phyloP scores from a whole-genome alignment of 345 rosid species.

The Alliaria petiolata region DNA sequence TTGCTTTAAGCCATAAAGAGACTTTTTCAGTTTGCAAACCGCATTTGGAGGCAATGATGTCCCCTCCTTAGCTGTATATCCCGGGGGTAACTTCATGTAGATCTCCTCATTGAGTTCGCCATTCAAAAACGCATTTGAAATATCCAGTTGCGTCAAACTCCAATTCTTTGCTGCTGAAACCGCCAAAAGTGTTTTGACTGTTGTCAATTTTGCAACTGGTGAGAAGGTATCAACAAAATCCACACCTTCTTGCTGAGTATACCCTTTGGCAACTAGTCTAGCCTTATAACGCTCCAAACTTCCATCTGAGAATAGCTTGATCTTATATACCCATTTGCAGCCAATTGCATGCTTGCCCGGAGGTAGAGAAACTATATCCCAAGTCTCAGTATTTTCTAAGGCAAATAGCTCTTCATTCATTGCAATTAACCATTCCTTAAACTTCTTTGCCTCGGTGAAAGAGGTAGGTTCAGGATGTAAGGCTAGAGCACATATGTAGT shows the following conservation, averaged over 20 bases:
- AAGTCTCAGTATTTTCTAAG: no score
- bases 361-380: no score
- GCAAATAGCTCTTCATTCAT: no score
- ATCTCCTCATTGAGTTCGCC: background rate
- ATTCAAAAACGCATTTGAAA: background rate
- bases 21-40: background rate
- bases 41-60: background rate
- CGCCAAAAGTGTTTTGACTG: background rate
- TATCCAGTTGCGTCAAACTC: background rate
- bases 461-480: no score
- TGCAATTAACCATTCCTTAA: no score
- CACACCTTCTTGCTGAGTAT: background rate
- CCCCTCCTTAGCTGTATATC: background rate
- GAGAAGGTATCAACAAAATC: background rate
- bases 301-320: background rate
- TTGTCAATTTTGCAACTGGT: background rate
- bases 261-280: background rate
- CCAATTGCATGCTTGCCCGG: background rate
- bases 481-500: no score
- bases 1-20: background rate
- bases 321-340: background rate
- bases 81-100: background rate
- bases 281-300: background rate
- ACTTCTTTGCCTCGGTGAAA: no score
- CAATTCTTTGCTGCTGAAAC: background rate